Base-by-base conservation (phyloP, 768 basidiomycete genomes). In the Suillus clintonianus region DNA sequence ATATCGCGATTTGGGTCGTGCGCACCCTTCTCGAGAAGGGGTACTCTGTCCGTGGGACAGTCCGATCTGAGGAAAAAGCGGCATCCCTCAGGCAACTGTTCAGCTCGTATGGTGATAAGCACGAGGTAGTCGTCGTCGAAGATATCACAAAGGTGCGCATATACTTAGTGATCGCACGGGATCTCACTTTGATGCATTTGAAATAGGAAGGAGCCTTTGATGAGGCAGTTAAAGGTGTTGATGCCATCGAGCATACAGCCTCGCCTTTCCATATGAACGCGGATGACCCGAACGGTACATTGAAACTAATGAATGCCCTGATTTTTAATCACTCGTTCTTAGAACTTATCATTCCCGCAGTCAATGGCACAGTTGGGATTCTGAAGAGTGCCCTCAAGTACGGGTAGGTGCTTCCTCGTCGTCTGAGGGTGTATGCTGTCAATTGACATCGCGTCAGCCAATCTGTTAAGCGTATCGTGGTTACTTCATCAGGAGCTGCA, bases 221-320 rank as follows among this genome's bases (percentile, higher is more conserved):
- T 71, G 86, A 91, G 58, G 91, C 87, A 0, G 89, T 94, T 63
- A 85, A 87, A 72, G 91, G 83, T 1, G 86, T 94, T 9, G 87
- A 91, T 63, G 92, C 83, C 0, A 85, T 95, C 58, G 82, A 79
- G 42, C 91, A 92, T 69, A 86, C 81, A 4, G 89, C 89, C 0
- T 90, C 89, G 1, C 90, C 90, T 1, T 82, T 87, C 69, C 77
- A 82, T 60, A 64, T 78, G 30, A 75, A 81, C 1, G 80, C 77
- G 1, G 76, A 79, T n/a, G 80, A 86, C 43, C 83, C 83, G 4
- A 69, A 79, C 37, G 79, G 80, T 72, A 42, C 24, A 70, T 43
- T 45, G 59, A 50, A 30, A 6, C 15, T 6, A 59, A 53, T 24
- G 1, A 50, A 14, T 22, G 15, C 13, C 5, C 22, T 34, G 4